Conservation (phyloP, 805 yeast genomes). For the Kluyveromyces siamensis region DNA sequence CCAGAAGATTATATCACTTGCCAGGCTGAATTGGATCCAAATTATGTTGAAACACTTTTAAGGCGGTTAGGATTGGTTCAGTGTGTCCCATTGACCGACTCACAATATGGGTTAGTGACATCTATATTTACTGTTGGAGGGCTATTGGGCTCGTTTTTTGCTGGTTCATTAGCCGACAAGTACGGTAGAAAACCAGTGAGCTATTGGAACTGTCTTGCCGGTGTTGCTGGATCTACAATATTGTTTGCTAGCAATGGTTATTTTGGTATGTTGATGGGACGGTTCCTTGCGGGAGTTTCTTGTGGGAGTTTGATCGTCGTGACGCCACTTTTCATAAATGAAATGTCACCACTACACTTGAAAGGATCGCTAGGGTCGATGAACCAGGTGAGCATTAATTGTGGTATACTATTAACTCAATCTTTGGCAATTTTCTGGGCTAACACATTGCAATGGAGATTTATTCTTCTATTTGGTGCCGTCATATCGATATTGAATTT, state of each 20-base stretch:
- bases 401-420: conserved; percentile 81
- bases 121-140: conserved; percentile 86
- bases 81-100: conserved; percentile 53
- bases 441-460: conserved; percentile 62
- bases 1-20: conserved; percentile 71
- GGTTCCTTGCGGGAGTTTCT: conserved; percentile 73
- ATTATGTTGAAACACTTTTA: conserved; percentile 32
- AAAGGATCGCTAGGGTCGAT: conserved; percentile 81
- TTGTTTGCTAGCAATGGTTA: conserved; percentile 44
- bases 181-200: conserved; percentile 55
- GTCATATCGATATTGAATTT: conserved; percentile 44
- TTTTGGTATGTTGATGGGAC: conserved; percentile 45
- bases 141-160: conserved; percentile 59
- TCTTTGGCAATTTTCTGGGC: conserved; percentile 62
- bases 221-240: conserved; percentile 52
- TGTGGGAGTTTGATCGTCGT: conserved; percentile 86
- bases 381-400: conserved; percentile 79
- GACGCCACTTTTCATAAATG: conserved; percentile 74
- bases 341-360: conserved; percentile 58
- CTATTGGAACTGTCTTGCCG: conserved; percentile 43
- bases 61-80: conserved; percentile 36
- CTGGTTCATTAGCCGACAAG: conserved; percentile 59
- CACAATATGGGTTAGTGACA: conserved; percentile 63
- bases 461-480: conserved; percentile 53
- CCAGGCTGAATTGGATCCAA: conserved; percentile 18